Percentiles rank a stretch among this genome's conserved stretches.
phyloP scores from a whole-genome alignment of 2,329 filamentous ascomycete species.

The Apiospora pterosperma region DNA sequence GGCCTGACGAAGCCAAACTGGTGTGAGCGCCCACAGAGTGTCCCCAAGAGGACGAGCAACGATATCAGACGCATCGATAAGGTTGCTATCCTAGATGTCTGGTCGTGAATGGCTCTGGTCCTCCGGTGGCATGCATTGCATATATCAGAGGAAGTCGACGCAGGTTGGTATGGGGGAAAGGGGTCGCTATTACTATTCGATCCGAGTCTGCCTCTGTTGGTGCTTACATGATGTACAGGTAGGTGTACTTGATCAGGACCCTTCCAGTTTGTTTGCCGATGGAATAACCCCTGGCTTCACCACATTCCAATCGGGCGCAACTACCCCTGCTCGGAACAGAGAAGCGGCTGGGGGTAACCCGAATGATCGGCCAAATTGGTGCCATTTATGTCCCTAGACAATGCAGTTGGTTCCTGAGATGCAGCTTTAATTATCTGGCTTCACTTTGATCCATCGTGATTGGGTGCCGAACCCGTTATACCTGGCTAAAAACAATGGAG shows the following conservation, averaged over 20 bases:
- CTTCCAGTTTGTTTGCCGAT: too few species aligned
- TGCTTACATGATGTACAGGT: background rate
- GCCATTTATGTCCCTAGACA: too few species aligned
- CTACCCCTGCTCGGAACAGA: background rate
- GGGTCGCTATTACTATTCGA: background rate
- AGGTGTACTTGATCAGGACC: too few species aligned
- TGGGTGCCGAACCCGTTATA: background rate
- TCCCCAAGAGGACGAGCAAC: background rate
- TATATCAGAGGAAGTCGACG: background rate
- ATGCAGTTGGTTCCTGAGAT: background rate
- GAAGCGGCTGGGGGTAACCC: background rate
- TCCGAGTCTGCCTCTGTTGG: background rate
- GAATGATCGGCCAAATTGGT: too few species aligned
- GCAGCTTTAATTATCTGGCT: background rate
- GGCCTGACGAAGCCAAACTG: background rate
- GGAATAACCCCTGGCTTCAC: too few species aligned
- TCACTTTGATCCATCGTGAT: background rate
- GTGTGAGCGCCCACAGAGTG: background rate
- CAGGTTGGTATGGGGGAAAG: background rate
- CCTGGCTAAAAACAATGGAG: background rate
- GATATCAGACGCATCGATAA: background rate
- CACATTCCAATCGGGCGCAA: background rate
- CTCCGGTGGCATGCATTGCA: background rate
- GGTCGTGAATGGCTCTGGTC: background rate
- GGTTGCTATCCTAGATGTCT: background rate